A percentile compares a stretch with the other conserved stretches of the same genome.
Conservation (phyloP, 495 filamentous ascomycete genomes). For the Elasticomyces elasticus region DNA sequence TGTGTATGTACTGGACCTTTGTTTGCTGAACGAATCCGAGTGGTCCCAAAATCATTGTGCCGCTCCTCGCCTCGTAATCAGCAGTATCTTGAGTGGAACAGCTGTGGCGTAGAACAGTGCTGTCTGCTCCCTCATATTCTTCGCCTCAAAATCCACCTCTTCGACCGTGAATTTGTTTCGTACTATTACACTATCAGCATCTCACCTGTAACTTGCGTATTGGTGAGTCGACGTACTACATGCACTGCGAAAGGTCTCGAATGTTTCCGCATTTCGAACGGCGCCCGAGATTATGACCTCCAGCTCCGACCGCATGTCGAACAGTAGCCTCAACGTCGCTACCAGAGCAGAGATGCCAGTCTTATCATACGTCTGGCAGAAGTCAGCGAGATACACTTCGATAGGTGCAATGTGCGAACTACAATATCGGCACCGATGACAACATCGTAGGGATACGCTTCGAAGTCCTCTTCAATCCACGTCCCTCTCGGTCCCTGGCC, state of each 20-base stretch:
- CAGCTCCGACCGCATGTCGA: slow-evolving; percentile 39
- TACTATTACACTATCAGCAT: slow-evolving; percentile 6
- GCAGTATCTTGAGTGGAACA: slow-evolving; percentile 18
- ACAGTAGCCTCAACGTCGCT: slow-evolving; percentile 45
- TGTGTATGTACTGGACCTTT: too few species aligned
- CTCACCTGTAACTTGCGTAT: not conserved
- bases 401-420: slow-evolving; percentile 6
- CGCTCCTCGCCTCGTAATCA: slow-evolving; percentile 9
- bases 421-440: slow-evolving; percentile 35
- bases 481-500: slow-evolving; percentile 34
- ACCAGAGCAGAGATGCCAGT: slow-evolving; percentile 48
- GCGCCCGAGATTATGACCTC: slow-evolving; percentile 51
- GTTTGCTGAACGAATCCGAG: too few species aligned
- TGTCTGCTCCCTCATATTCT: slow-evolving; percentile 17
- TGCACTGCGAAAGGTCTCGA: slow-evolving; percentile 43
- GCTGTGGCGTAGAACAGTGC: slow-evolving; percentile 20
- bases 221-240: slow-evolving; percentile 42
- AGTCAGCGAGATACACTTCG: not conserved
- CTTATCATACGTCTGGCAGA: slow-evolving; percentile 53
- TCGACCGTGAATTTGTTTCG: slow-evolving; percentile 11
- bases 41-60: not conserved
- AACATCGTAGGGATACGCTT: slow-evolving; percentile 25
- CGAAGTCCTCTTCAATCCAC: slow-evolving; percentile 19
- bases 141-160: slow-evolving; percentile 13
- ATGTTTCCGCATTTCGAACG: slow-evolving; percentile 54